Evolutionary conservation across 1,284 basidiomycete species (phyloP).

Genomic region (Irpex sp.): DNA sequence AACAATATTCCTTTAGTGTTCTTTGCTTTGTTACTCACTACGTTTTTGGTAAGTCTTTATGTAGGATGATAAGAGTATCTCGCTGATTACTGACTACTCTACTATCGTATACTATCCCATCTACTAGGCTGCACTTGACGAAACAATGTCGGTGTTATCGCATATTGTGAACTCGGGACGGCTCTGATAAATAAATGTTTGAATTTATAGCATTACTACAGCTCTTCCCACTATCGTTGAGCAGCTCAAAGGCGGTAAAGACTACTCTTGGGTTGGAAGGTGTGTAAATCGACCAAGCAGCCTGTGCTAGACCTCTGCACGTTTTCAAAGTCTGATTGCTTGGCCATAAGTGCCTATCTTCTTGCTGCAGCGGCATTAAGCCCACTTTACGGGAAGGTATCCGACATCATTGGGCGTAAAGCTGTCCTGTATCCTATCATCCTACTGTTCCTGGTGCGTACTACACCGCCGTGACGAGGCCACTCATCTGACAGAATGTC

Average conservation of each 20-base stretch:
- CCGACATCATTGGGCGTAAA: constrained; percentile 34
- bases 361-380: constrained; percentile 29
- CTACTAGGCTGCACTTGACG: constrained; percentile 9
- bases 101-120: not conserved
- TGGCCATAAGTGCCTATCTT: constrained; percentile 31
- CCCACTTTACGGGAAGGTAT: constrained; percentile 39
- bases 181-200: not conserved
- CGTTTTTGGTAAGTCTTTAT: constrained; percentile 21
- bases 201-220: constrained; percentile 16
- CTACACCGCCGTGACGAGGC: not conserved
- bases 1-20: constrained; percentile 19
- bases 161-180: not conserved
- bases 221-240: constrained; percentile 27
- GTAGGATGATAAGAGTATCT: no score
- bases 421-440: constrained; percentile 35
- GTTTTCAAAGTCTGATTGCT: not conserved
- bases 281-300: not conserved
- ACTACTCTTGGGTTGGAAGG: constrained; percentile 21
- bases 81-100: no score
- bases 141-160: constrained; percentile 3
- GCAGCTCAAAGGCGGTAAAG: constrained; percentile 19
- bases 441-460: constrained; percentile 35
- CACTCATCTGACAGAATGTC: not conserved
- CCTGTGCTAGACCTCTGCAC: not conserved
- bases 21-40: constrained; percentile 22